These are phyloP conservation scores for Chloromonas sp. DNA, from an alignment of 163 green algal genomes.

Conservation along the genomic window DNA sequence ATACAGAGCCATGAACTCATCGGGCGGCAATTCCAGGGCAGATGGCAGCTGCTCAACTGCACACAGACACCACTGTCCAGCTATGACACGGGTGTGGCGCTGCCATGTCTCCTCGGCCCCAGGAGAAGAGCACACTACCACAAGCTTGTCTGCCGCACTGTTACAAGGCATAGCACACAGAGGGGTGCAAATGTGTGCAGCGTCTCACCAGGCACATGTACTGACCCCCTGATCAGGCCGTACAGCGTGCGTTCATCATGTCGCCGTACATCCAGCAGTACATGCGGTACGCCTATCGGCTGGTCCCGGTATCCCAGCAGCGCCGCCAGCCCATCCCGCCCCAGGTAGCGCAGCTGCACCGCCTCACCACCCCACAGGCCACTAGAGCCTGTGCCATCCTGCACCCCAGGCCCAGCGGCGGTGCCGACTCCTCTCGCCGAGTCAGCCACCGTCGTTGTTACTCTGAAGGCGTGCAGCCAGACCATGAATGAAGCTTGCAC, in stretches of 20 bases:
- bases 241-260: slow-evolving; percentile 4
- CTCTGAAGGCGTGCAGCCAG: no score
- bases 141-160: no score
- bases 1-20: background rate
- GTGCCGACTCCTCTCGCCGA: background rate
- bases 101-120: no score
- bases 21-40: background rate
- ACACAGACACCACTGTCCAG: background rate
- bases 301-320: background rate
- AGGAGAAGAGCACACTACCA: no score
- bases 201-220: background rate
- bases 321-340: background rate
- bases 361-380: background rate
- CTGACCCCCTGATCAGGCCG: background rate
- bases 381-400: background rate
- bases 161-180: no score
- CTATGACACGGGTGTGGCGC: no score
- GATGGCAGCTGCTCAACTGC: slow-evolving; percentile 8
- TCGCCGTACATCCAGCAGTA: slow-evolving; percentile 3
- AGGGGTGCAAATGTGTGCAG: background rate
- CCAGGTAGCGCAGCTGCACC: background rate
- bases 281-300: background rate
- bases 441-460: background rate
- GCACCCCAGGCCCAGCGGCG: background rate
- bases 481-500: no score